These are phyloP conservation scores for Ceratocystis colombiana DNA, from an alignment of 2,329 filamentous ascomycete genomes.

Conservation along the genomic window DNA sequence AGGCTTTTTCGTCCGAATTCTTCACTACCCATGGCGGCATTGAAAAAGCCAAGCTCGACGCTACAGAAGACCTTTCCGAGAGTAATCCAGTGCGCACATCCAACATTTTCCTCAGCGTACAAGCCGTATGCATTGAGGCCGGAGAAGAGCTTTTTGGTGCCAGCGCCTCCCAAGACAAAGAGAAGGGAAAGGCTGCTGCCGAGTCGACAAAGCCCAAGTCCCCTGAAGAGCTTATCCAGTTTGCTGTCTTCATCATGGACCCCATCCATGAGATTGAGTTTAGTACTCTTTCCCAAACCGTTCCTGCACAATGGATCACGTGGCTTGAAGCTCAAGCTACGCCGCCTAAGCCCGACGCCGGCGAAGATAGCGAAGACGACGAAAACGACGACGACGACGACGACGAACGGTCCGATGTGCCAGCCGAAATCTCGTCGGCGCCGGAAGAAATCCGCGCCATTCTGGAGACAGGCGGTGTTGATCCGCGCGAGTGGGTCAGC, in stretches of 20 bases:
- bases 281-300: slow-evolving; percentile 66
- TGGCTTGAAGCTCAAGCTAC: slow-evolving; percentile 72
- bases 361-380: slow-evolving; percentile 27
- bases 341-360: neutral
- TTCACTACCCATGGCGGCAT: slow-evolving; percentile 69
- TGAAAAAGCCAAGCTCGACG: slow-evolving; percentile 67
- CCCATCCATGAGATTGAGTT: slow-evolving; percentile 88
- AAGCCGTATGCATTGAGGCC: slow-evolving; percentile 62
- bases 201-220: slow-evolving; percentile 37
- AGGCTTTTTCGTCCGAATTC: slow-evolving; percentile 78
- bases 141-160: slow-evolving; percentile 57
- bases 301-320: slow-evolving; percentile 76
- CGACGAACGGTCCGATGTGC: slow-evolving; percentile 37
- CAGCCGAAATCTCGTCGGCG: slow-evolving; percentile 17
- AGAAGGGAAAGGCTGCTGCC: slow-evolving; percentile 38
- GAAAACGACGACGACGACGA: slow-evolving; percentile 29
- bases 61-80: slow-evolving; percentile 68
- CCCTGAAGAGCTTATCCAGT: slow-evolving; percentile 55
- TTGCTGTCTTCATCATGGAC: slow-evolving; percentile 73
- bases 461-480: slow-evolving; percentile 62
- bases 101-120: slow-evolving; percentile 91
- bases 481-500: slow-evolving; percentile 91
- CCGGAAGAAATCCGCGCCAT: slow-evolving; percentile 84
- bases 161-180: slow-evolving; percentile 43
- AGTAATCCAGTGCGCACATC: slow-evolving; percentile 83